Base-by-base conservation (phyloP, 805 yeast species). In the Myxozyma geophila region DNA sequence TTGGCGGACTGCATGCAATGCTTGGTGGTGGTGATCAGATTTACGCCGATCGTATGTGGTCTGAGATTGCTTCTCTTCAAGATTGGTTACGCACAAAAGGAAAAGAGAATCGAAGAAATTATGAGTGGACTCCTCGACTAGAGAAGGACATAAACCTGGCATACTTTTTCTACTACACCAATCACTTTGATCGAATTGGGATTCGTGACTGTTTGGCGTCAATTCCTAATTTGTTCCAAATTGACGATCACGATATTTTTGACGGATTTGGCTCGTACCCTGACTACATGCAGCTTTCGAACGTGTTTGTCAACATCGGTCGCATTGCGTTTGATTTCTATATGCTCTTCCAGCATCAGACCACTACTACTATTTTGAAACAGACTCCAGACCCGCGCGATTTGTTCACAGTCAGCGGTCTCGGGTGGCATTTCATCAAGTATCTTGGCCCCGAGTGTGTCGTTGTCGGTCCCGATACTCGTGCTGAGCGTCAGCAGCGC, bases 1-100 rank as follows among this genome's bases (percentile, higher is more conserved):
- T 81, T 46, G 84, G 83, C 46, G 83, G 81, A 48, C 90, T 90
- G 76, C 97, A 93, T 74, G 98, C 91, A 4, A 92, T 93, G 96
- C 79, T 95, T 36, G 98, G 98, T 36, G 98, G 98, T 58, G 99
- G 99, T 39, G 99, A 93, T 76, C 99, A 93, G 77, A 82, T 93
- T 56, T 93, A 93, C 74, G 86, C 92, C 58, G 99, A 93, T 76
- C 81, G 90, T 1, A 85, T 93, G 69, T 89, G 88, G 74, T 68
- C 81, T 21, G 79, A 83, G 21, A 84, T 87, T 15, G 72, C 81
- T 54, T 73, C 74, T 7, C 67, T 78, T 41, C 76, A 79, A 37
- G 74, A 83, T 37, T 92, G 98, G 97, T 74, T 85, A 36, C 72
- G 79, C 36, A 85, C 84, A 65, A 81, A 79, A 60, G 83, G 85